These are phyloP conservation scores for Claviceps arundinis DNA, from an alignment of 2,329 filamentous ascomycete genomes.

Conservation along the genomic window DNA sequence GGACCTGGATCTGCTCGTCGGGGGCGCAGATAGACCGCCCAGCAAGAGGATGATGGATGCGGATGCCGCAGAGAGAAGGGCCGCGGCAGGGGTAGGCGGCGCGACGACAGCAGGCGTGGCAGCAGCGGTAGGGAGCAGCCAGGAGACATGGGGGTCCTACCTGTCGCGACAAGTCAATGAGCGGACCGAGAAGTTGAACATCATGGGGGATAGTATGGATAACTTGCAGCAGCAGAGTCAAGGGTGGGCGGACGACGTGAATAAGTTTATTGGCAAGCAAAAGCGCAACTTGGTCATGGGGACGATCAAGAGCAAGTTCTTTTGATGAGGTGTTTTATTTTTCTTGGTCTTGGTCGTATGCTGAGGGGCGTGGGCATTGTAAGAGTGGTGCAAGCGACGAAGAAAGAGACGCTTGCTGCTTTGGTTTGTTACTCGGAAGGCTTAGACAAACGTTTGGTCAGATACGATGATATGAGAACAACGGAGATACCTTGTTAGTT, in stretches of 20 bases:
- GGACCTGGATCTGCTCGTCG: constrained; percentile 83
- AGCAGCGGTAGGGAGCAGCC: constrained; percentile 13
- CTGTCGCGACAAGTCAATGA: constrained; percentile 80
- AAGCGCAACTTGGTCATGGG: constrained; percentile 76
- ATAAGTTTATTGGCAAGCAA: constrained; percentile 74
- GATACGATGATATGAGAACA: no score
- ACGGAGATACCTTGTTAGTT: no score
- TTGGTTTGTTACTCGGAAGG: no score
- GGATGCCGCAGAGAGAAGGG: constrained; percentile 58
- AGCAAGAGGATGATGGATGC: constrained; percentile 82
- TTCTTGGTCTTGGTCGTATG: neutral
- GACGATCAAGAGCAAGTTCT: constrained; percentile 47
- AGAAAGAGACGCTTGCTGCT: no score
- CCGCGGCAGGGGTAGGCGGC: constrained; percentile 26
- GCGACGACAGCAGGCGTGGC: constrained; percentile 26
- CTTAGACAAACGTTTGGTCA: no score
- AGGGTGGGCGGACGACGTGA: constrained; percentile 77
- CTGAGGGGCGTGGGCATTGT: no score
- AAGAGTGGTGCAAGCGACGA: no score
- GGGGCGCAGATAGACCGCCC: constrained; percentile 74
- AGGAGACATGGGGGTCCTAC: constrained; percentile 64
- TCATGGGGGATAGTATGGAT: constrained; percentile 78
- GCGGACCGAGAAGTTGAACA: constrained; percentile 71
- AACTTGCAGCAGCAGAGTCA: constrained; percentile 66
- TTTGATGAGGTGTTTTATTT: constrained; percentile 9